These are phyloP conservation scores for Cardamine chenopodiifolia DNA, from an alignment of 345 rosid species.

Conservation along the genomic window DNA sequence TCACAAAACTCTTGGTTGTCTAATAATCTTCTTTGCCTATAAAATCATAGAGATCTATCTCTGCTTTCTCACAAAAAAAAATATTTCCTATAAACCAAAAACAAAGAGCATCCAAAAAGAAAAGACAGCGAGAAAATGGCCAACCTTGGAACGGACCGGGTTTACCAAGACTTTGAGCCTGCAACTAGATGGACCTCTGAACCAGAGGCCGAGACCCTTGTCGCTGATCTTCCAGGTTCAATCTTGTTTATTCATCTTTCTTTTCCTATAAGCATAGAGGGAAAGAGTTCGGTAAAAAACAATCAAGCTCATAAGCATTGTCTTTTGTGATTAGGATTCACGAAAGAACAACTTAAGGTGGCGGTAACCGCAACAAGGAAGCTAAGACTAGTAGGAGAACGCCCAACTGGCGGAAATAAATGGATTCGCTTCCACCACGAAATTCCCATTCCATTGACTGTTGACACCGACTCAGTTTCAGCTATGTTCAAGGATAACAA, in stretches of 20 bases:
- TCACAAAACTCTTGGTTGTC: slow-evolving; percentile 23
- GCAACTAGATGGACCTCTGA: slow-evolving; percentile 43
- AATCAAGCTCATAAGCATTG: slow-evolving; percentile 20
- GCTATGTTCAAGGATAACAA: slow-evolving; percentile 45
- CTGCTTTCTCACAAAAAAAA: slow-evolving; percentile 30
- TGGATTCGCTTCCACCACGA: slow-evolving; percentile 45
- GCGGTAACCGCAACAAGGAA: slow-evolving; percentile 39
- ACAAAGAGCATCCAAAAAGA: slow-evolving; percentile 8
- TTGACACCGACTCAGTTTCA: slow-evolving; percentile 37
- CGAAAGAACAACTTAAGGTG: slow-evolving; percentile 45
- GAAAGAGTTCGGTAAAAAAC: not conserved
- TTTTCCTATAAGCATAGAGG: slow-evolving; percentile 9
- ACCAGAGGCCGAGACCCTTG: slow-evolving; percentile 41
- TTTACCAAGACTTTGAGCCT: slow-evolving; percentile 42
- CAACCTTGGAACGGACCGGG: slow-evolving; percentile 25
- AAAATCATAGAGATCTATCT: slow-evolving; percentile 28
- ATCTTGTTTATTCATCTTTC: slow-evolving; percentile 25
- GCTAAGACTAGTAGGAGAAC: slow-evolving; percentile 43
- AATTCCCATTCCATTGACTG: slow-evolving; percentile 34
- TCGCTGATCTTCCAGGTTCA: slow-evolving; percentile 46
- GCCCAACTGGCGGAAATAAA: slow-evolving; percentile 41
- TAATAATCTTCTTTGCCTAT: slow-evolving; percentile 32
- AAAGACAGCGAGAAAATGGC: slow-evolving; percentile 29
- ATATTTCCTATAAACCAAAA: slow-evolving; percentile 31
- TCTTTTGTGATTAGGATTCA: slow-evolving; percentile 41